These are phyloP conservation scores for Galeopsis tetrahit DNA, from an alignment of 257 asterid species.

Conservation along the genomic window DNA sequence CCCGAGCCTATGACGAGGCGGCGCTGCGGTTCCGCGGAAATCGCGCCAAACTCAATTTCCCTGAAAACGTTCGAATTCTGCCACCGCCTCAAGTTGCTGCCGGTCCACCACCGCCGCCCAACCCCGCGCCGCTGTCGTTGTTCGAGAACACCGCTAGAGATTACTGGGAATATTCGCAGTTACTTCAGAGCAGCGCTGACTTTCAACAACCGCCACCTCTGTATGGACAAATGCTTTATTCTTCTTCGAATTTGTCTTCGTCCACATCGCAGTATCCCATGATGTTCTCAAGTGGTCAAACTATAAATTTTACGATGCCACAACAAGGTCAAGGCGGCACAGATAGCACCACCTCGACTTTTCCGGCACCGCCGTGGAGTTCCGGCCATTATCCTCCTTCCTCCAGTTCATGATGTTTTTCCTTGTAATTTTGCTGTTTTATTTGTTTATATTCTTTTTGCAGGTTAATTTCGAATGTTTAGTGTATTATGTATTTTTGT, in stretches of 20 bases:
- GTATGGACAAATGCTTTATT: conserved; percentile 56
- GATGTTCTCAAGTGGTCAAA: conserved; percentile 55
- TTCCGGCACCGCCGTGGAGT: conserved; percentile 57
- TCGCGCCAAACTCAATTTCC: conserved; percentile 90
- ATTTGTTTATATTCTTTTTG: conserved; percentile 13
- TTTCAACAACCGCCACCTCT: conserved; percentile 41
- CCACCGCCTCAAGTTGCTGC: conserved; percentile 41
- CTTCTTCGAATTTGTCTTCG: conserved; percentile 43
- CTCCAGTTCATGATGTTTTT: conserved; percentile 53
- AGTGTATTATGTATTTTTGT: conserved; percentile 28
- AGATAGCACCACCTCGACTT: conserved; percentile 11
- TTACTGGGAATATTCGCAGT: conserved; percentile 70
- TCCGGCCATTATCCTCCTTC: conserved; percentile 63
- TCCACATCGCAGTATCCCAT: conserved; percentile 49
- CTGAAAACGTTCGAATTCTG: conserved; percentile 58
- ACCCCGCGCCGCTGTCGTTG: conserved; percentile 31
- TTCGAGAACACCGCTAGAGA: conserved; percentile 52
- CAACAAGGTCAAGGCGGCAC: conserved; percentile 33
- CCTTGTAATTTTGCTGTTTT: conserved; percentile 2
- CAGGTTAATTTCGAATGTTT: conserved; percentile 11
- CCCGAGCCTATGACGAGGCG: conserved; percentile 89
- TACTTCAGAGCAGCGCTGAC: conserved; percentile 54
- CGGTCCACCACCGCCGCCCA: conserved; percentile 11
- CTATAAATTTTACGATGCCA: conserved; percentile 42
- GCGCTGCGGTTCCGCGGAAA: conserved; percentile 85